Percentiles rank a stretch among this genome's conserved stretches.
Evolutionary conservation across 257 asterid species (phyloP).

Genomic region (Solanum verrucosum): DNA sequence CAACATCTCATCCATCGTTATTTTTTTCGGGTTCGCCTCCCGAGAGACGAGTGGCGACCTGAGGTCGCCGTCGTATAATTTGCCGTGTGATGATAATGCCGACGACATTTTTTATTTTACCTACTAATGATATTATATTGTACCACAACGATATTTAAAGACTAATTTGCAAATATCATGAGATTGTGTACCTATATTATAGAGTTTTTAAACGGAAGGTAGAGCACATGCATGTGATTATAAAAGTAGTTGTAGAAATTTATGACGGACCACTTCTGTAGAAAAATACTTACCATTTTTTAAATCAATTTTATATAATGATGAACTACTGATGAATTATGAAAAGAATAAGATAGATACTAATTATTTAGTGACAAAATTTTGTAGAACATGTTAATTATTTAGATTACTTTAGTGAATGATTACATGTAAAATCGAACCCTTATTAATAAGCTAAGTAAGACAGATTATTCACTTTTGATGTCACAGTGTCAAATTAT

Average conservation of each 20-base stretch:
- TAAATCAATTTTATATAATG: background rate
- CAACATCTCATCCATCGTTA: slow-evolving; percentile 60
- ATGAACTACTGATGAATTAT: background rate
- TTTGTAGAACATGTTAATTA: background rate
- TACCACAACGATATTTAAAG: background rate
- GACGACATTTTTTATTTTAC: background rate
- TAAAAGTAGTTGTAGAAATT: background rate
- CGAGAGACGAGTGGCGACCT: slow-evolving; percentile 25
- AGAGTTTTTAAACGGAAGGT: background rate
- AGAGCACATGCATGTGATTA: background rate
- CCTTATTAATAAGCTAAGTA: background rate
- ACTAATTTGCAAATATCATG: background rate
- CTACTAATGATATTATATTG: background rate
- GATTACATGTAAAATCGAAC: background rate
- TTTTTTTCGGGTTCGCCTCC: slow-evolving; percentile 13
- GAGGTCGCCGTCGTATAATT: slow-evolving; percentile 3
- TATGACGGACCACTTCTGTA: background rate
- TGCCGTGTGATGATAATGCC: background rate
- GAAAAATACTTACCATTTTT: background rate
- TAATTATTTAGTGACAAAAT: background rate
- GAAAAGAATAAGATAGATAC: too few species aligned
- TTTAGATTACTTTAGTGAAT: too few species aligned
- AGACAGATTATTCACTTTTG: background rate
- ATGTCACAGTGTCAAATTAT: too few species aligned
- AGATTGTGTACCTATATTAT: background rate